Base-by-base conservation (phyloP, 2,329 filamentous ascomycete species). In the Neonectria neomacrospora region DNA sequence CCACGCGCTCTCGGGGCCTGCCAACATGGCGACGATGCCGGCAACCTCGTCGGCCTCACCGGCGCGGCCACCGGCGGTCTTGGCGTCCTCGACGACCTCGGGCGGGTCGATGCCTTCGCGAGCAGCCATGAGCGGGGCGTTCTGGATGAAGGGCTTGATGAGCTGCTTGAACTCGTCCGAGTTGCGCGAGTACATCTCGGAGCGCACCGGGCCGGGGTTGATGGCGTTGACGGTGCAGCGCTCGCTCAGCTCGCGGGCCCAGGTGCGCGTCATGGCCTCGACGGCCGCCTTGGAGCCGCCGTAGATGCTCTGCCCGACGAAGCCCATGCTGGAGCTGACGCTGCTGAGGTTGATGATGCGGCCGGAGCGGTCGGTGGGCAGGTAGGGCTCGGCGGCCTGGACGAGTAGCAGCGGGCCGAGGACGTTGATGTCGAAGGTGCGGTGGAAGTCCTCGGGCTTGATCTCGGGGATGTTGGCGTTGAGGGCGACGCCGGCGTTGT, bases 351-450 rank as follows among this genome's bases (percentile, higher is more conserved):
- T 85, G 71, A 87, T 77, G 66, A 87, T 81, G 58, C 85, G 82
- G 10, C 85, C 84, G 26, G 86, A 88, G 42, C 92, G 88, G 77
- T 94, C 90, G 41, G 79, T 80, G 0, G 92, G 92, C 2, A 96
- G 84, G 76, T 90, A 90, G 0, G 88, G 89, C 23, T 88, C 77
- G 0, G 86, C 87, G 3, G 91, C 91, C 78, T 95, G 88, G 34
- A 91, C 85, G n/a, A 96, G 83, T 0, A 96, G 83, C 12, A 96
- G 78, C 2, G 93, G 93, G 0, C 91, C 93, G 5, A 91, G 85
- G 7, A 96, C 92, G 73, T 96, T 96, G 79, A 94, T 85, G 55
- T 86, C 86, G 81, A 91, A 95, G 63, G 90, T 88, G 69, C 82
- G 79, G 51, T 88, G 83, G 79, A 94, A 96, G 71, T 93, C 85